Evolutionary conservation across 176 grass and related monocot species (phyloP).

Genomic region (Alloteropsis semialata): DNA sequence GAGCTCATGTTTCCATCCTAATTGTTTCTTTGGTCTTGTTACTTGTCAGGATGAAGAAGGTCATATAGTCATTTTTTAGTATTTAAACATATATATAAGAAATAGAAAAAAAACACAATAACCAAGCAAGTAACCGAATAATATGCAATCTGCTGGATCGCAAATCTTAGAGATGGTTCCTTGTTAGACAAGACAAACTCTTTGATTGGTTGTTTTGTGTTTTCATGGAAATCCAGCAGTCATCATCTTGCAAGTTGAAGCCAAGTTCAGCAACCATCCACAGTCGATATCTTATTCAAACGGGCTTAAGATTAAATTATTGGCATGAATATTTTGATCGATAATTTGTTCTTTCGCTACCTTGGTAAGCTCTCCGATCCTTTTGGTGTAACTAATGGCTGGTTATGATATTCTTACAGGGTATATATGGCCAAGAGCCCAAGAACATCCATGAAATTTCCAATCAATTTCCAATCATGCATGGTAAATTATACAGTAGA

Average conservation of each 20-base stretch:
- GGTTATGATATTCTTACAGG: slow-evolving; percentile 7
- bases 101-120: background rate
- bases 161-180: slow-evolving; percentile 19
- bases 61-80: background rate
- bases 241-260: slow-evolving; percentile 42
- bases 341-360: slow-evolving; percentile 25
- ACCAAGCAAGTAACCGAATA: slow-evolving; percentile 10
- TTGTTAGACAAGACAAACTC: slow-evolving; percentile 13
- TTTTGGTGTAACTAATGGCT: slow-evolving; percentile 3
- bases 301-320: slow-evolving; percentile 20
- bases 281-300: slow-evolving; percentile 43
- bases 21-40: background rate
- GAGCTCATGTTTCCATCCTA: background rate
- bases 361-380: slow-evolving; percentile 18
- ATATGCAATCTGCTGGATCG: background rate
- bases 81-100: background rate
- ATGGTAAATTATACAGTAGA: background rate
- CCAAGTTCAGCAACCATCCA: slow-evolving; percentile 29
- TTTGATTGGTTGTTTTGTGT: slow-evolving; percentile 28
- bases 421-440: background rate
- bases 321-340: slow-evolving; percentile 23
- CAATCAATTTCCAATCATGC: background rate
- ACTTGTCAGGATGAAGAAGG: background rate
- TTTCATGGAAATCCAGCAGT: background rate
- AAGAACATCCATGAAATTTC: slow-evolving; percentile 10